phyloP scores from a whole-genome alignment of 805 yeast genomes.

The Metschnikowia similis region DNA sequence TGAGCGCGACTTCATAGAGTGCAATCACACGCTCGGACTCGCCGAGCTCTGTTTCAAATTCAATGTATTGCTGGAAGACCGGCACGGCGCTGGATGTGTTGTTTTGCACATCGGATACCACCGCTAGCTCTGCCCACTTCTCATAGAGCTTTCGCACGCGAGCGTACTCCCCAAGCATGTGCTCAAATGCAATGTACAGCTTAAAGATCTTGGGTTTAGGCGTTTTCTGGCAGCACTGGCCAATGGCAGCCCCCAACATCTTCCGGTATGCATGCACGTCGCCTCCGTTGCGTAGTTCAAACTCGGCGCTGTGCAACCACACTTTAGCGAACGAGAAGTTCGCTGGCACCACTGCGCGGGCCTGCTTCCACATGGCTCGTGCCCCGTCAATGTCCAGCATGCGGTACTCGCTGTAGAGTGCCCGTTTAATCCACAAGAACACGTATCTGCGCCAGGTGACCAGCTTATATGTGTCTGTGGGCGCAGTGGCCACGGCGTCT shows the following conservation, averaged over 20 bases:
- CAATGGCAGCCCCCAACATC: slow-evolving; percentile 68
- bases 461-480: slow-evolving; percentile 27
- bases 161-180: slow-evolving; percentile 69
- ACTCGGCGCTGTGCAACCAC: slow-evolving; percentile 70
- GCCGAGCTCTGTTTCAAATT: slow-evolving; percentile 61
- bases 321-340: slow-evolving; percentile 63
- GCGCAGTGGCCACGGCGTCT: slow-evolving; percentile 40
- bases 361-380: slow-evolving; percentile 46
- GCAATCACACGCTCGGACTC: slow-evolving; percentile 68
- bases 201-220: slow-evolving; percentile 58
- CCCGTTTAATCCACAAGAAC: slow-evolving; percentile 64
- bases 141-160: slow-evolving; percentile 72
- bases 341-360: slow-evolving; percentile 55
- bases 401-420: slow-evolving; percentile 56
- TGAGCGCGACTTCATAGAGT: slow-evolving; percentile 51
- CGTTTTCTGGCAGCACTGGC: slow-evolving; percentile 36
- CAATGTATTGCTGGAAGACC: slow-evolving; percentile 63
- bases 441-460: slow-evolving; percentile 65
- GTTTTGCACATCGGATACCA: slow-evolving; percentile 7
- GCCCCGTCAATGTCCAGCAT: slow-evolving; percentile 41
- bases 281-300: slow-evolving; percentile 61
- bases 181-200: slow-evolving; percentile 67
- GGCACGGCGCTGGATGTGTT: neutral
- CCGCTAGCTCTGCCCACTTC: slow-evolving; percentile 48
- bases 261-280: slow-evolving; percentile 52